Conservation (phyloP, 495 filamentous ascomycete species). For the Bryoglossum gracile region DNA sequence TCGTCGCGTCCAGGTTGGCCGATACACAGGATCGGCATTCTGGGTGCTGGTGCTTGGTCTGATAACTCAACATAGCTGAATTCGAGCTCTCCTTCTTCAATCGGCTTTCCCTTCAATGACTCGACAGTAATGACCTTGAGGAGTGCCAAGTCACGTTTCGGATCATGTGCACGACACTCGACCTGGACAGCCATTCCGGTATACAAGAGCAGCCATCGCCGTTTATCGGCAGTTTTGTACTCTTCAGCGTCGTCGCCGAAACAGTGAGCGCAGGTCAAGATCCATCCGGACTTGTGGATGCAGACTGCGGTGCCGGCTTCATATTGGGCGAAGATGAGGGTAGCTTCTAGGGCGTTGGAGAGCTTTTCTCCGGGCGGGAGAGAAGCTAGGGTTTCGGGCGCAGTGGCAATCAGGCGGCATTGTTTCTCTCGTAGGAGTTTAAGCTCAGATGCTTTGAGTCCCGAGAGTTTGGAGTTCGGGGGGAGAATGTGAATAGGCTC, state of each 20-base stretch:
- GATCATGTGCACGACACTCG: slow-evolving; percentile 30
- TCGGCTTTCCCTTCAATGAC: not conserved
- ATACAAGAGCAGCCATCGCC: slow-evolving; percentile 33
- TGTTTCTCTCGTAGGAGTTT: slow-evolving; percentile 22
- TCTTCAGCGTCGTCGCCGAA: slow-evolving; percentile 30
- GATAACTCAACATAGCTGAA: not conserved
- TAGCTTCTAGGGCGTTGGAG: slow-evolving; percentile 24
- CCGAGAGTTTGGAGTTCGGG: no score
- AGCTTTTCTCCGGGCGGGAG: not conserved
- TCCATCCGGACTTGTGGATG: slow-evolving; percentile 29
- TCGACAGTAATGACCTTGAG: slow-evolving; percentile 29
- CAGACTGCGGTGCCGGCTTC: slow-evolving; percentile 37
- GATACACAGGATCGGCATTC: slow-evolving; percentile 23
- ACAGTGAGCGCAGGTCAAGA: slow-evolving; percentile 38
- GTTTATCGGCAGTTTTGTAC: slow-evolving; percentile 18
- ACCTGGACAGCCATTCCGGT: slow-evolving; percentile 29
- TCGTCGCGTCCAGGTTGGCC: slow-evolving; percentile 36
- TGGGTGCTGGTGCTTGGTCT: not conserved
- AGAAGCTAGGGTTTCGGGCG: slow-evolving; percentile 2
- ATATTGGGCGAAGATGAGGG: slow-evolving; percentile 36
- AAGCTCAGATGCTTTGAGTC: slow-evolving; percentile 3
- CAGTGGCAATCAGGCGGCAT: slow-evolving; percentile 8
- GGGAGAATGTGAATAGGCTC: no score
- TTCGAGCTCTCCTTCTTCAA: not conserved
- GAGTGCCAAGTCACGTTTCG: slow-evolving; percentile 32